These are phyloP conservation scores for Alternaria solani DNA, from an alignment of 2,329 filamentous ascomycete genomes.

Conservation along the genomic window DNA sequence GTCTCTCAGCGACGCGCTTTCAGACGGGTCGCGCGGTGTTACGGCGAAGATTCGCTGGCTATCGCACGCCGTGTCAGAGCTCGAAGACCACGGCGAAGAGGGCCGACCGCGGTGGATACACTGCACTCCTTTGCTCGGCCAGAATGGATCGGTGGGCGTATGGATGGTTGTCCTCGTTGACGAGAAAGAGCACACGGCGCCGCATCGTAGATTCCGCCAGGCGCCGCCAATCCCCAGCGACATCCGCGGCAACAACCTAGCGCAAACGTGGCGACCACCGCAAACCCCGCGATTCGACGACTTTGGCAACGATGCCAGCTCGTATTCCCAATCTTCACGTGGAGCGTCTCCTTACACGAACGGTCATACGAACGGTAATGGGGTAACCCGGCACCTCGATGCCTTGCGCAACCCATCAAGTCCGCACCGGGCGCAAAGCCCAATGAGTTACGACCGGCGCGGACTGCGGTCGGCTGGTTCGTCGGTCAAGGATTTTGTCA, in stretches of 20 bases:
- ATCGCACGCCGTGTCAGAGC: slow-evolving; percentile 40
- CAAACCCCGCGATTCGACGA: slow-evolving; percentile 12
- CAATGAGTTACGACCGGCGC: slow-evolving; percentile 20
- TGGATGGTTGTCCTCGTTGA: slow-evolving; percentile 82
- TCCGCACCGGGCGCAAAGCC: slow-evolving; percentile 7
- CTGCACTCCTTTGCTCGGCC: slow-evolving; percentile 74
- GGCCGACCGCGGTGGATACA: slow-evolving; percentile 78
- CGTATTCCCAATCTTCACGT: slow-evolving; percentile 1
- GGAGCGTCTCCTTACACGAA: slow-evolving; percentile 2
- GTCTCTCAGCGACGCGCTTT: slow-evolving; percentile 67
- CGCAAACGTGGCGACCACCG: neutral
- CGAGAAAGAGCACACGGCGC: slow-evolving; percentile 47
- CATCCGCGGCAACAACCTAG: slow-evolving; percentile 25
- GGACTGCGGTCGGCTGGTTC: slow-evolving; percentile 18
- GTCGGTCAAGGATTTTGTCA: slow-evolving; percentile 17
- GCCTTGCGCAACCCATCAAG: slow-evolving; percentile 16
- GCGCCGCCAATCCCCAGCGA: slow-evolving; percentile 43
- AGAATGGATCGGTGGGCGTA: slow-evolving; percentile 73
- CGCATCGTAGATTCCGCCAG: slow-evolving; percentile 38
- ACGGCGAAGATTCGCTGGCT: slow-evolving; percentile 80
- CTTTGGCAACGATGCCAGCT: slow-evolving; percentile 16
- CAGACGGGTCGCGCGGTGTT: slow-evolving; percentile 70
- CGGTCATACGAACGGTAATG: slow-evolving; percentile 5
- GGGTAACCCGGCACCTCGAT: slow-evolving; percentile 16
- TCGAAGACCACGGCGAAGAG: slow-evolving; percentile 58